These are phyloP conservation scores for Rhynchospora breviuscula DNA, from an alignment of 176 grass and related monocot species.

Conservation along the genomic window DNA sequence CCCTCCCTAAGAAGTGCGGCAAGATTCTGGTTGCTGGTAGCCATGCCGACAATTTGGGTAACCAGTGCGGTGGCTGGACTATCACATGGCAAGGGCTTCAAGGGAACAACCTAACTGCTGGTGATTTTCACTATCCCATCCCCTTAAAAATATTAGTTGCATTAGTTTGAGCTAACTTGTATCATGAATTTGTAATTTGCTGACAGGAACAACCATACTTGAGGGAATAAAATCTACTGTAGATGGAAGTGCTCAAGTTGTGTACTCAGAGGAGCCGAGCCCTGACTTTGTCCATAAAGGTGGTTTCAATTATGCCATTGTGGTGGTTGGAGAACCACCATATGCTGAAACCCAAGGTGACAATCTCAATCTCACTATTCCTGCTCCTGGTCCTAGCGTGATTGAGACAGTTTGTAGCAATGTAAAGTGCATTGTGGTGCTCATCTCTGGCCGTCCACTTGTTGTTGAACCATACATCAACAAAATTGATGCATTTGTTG, in stretches of 20 bases:
- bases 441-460: constrained; percentile 56
- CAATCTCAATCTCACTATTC: constrained; percentile 55
- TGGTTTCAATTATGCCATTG: constrained; percentile 43
- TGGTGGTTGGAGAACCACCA: constrained; percentile 55
- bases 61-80: constrained; percentile 82
- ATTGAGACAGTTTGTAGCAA: constrained; percentile 39
- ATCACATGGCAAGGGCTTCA: constrained; percentile 50
- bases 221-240: constrained; percentile 41
- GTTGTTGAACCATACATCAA: constrained; percentile 48
- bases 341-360: constrained; percentile 59
- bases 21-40: constrained; percentile 51
- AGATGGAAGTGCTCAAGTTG: constrained; percentile 36
- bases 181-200: background rate
- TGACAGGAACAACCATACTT: constrained; percentile 55
- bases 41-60: constrained; percentile 60
- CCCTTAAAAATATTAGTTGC: background rate
- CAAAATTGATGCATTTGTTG: constrained; percentile 44
- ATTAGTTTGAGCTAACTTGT: background rate
- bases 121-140: constrained; percentile 6
- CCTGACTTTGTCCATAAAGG: constrained; percentile 27
- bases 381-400: constrained; percentile 35
- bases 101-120: constrained; percentile 45
- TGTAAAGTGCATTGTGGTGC: constrained; percentile 49
- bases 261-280: constrained; percentile 42
- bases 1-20: constrained; percentile 38